Evolutionary conservation across 352 stramenopile genomes (phyloP).

Genomic region (Pythium utonaiense): DNA sequence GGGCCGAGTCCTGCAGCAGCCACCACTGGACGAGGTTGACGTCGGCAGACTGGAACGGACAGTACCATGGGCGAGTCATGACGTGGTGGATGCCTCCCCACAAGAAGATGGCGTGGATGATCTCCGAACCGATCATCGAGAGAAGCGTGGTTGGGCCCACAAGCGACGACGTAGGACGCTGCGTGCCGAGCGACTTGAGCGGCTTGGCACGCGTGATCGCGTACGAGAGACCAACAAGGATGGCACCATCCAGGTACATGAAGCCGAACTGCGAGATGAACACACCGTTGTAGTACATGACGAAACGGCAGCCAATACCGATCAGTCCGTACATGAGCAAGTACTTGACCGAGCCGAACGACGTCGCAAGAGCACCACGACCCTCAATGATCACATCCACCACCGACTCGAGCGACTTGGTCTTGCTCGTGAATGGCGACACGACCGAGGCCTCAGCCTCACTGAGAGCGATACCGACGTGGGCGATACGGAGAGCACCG

Average conservation of each 20-base stretch:
- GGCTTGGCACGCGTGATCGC: constrained; percentile 67
- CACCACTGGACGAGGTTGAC: constrained; percentile 74
- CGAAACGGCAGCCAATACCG: constrained; percentile 72
- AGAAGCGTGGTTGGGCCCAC: constrained; percentile 70
- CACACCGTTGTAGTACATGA: constrained; percentile 85
- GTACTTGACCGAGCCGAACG: constrained; percentile 85
- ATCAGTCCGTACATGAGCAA: constrained; percentile 84
- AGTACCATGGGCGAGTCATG: constrained; percentile 60
- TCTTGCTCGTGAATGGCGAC: constrained; percentile 84
- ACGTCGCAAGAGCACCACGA: constrained; percentile 80
- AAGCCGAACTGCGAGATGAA: constrained; percentile 87
- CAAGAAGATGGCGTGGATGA: constrained; percentile 79
- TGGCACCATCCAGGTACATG: constrained; percentile 79
- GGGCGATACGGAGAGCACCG: constrained; percentile 86
- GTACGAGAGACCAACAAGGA: constrained; percentile 79
- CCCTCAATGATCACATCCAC: constrained; percentile 84
- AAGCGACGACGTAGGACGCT: constrained; percentile 79
- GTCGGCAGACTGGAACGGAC: constrained; percentile 58
- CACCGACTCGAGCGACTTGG: constrained; percentile 76
- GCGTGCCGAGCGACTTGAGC: constrained; percentile 47
- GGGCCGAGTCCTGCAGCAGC: constrained; percentile 66
- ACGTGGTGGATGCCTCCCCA: constrained; percentile 59
- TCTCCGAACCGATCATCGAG: constrained; percentile 48
- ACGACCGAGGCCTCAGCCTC: constrained; percentile 84
- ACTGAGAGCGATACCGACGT: constrained; percentile 89